Evolutionary conservation across 2,329 filamentous ascomycete species (phyloP), one percentile per base, ranked within the genome.

Genomic region (Eutypella sp.): DNA sequence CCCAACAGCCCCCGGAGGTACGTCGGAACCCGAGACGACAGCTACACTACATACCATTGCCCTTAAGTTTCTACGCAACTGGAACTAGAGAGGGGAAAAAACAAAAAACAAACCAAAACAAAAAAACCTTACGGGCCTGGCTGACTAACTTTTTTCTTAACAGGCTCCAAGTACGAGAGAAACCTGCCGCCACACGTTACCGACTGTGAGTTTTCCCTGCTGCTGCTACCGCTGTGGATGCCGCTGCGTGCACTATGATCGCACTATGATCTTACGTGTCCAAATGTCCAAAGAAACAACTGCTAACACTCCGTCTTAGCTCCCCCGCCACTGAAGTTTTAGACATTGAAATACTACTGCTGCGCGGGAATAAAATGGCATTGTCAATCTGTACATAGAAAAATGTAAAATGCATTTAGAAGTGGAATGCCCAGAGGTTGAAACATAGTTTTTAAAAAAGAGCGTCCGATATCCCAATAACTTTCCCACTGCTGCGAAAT

Each of bases 151-250:
- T 11, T 22, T 20, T 7, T 33, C 42, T 23, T 27, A 46, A 39
- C 57, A 95, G 89, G 90, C 56, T 96, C 89, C 54, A 97, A 97
- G 78, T 97, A 87, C 69, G 93, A 97, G 72, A 81, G 93, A 66
- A 99, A 99, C 69, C 67, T 97, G 45, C 88, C 89, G 27, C 79
- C 81, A 47, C 90, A 85, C 27, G 83, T 85, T 56, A 74, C 95
- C 47, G 85, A 89, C 53, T 84, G 92, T 96, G 73, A 78, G 89
- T 80, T 18, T 23, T 37, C 20, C 22, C 27, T 20, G 13, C 8
- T 8, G 15, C n/a, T 38, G 18, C 36, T n/a, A n/a, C n/a, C n/a
- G n/a, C n/a, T n/a, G n/a, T n/a, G n/a, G n/a, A n/a, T n/a, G n/a
- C n/a, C n/a, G n/a, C n/a, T n/a, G n/a, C n/a, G n/a, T n/a, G n/a